Conservation (phyloP, 2,329 filamentous ascomycete genomes). For the Epichloe coenophiala region DNA sequence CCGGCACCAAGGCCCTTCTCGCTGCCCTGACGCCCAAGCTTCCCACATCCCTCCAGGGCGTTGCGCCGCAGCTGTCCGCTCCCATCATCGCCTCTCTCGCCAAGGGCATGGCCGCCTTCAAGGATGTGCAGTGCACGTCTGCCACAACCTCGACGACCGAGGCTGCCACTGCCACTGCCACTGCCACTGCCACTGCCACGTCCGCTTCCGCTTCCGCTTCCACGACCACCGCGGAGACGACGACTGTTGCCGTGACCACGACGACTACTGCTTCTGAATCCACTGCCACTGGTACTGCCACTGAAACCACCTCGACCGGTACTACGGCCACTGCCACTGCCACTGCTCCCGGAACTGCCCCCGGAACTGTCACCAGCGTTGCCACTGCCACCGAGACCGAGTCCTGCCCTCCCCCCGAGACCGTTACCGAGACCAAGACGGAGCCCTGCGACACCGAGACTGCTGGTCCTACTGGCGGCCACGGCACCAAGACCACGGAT, state of each 20-base stretch:
- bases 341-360: neutral
- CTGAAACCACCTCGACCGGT: no score
- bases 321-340: neutral
- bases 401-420: neutral
- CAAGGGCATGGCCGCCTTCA: neutral
- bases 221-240: neutral
- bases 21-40: neutral
- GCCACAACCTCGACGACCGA: neutral
- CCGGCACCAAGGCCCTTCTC: neutral
- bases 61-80: neutral
- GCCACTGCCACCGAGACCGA: neutral
- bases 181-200: neutral
- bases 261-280: neutral
- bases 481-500: neutral
- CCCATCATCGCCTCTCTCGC: neutral
- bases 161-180: neutral
- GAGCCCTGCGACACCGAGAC: neutral
- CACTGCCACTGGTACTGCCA: neutral
- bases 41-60: neutral
- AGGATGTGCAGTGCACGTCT: constrained; percentile 1
- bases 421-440: neutral
- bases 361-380: neutral
- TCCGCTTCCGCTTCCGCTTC: no score
- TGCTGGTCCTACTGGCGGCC: neutral
- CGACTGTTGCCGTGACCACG: no score